Evolutionary conservation across 2,329 filamentous ascomycete species (phyloP).

Genomic region (Ambrosiella xylebori): DNA sequence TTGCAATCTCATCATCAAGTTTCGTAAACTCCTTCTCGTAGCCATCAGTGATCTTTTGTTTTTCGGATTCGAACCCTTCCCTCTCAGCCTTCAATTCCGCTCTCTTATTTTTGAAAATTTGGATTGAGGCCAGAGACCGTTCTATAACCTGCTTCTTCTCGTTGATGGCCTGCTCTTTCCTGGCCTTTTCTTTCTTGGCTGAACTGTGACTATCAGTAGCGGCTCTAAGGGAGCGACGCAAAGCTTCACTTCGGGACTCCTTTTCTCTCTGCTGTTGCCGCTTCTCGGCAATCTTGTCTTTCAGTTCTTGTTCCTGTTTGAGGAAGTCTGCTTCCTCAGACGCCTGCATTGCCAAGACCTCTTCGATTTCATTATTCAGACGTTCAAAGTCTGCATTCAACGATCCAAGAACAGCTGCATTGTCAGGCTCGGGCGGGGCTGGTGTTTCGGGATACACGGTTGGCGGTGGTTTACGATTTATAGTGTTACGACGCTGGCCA

Average conservation of each 20-base stretch:
- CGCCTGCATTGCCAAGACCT: slow-evolving; percentile 50
- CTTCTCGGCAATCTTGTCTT: slow-evolving; percentile 64
- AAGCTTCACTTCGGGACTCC: slow-evolving; percentile 71
- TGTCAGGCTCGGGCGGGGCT: slow-evolving; percentile 22
- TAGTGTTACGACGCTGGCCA: slow-evolving; percentile 30
- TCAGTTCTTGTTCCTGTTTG: slow-evolving; percentile 47
- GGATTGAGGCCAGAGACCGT: slow-evolving; percentile 53
- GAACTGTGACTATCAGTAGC: slow-evolving; percentile 68
- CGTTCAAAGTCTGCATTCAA: slow-evolving; percentile 67
- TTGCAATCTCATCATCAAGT: slow-evolving; percentile 36
- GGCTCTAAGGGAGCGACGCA: slow-evolving; percentile 63
- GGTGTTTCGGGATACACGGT: slow-evolving; percentile 43
- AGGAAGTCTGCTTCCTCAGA: slow-evolving; percentile 58
- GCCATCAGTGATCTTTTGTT: slow-evolving; percentile 31
- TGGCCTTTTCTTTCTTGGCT: slow-evolving; percentile 59
- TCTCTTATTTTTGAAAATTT: slow-evolving; percentile 49
- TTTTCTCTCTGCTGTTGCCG: slow-evolving; percentile 68
- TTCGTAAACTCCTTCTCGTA: slow-evolving; percentile 34
- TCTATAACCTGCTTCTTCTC: slow-evolving; percentile 51
- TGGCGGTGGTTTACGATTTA: slow-evolving; percentile 56
- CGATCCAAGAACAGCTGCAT: slow-evolving; percentile 50
- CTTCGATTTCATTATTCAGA: slow-evolving; percentile 70
- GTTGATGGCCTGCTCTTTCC: slow-evolving; percentile 55
- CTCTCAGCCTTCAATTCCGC: slow-evolving; percentile 40
- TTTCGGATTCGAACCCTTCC: slow-evolving; percentile 36